Percentiles rank a stretch among this genome's conserved stretches.
Conservation (phyloP, 352 stramenopile genomes). For the Globisporangium yorkense region DNA sequence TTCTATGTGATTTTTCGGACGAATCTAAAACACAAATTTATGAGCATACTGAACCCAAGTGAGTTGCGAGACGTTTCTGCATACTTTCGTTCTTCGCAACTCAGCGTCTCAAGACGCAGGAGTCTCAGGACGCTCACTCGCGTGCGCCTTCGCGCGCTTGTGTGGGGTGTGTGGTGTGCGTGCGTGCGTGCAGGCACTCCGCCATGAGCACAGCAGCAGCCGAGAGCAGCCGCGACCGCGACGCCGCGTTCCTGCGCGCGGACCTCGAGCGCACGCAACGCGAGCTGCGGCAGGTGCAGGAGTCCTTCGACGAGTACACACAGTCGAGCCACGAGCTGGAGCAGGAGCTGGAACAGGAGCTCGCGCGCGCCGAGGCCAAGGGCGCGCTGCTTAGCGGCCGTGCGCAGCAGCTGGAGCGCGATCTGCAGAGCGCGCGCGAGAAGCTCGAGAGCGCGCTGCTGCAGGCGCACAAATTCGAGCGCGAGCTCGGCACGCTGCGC, state of each 20-base stretch:
- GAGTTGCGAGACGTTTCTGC: no score
- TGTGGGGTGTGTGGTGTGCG: no score
- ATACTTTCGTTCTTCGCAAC: no score
- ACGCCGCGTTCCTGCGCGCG: slow-evolving; percentile 25
- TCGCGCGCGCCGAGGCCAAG: slow-evolving; percentile 53
- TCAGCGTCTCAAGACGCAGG: no score
- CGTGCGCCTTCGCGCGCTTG: not conserved
- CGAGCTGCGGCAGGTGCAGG: slow-evolving; percentile 62
- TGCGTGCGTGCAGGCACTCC: not conserved
- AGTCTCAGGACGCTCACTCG: not conserved
- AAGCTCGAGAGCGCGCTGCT: slow-evolving; percentile 52
- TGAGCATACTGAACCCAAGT: no score
- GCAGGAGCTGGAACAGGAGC: slow-evolving; percentile 69
- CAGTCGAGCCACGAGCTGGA: slow-evolving; percentile 80
- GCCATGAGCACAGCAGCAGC: not conserved
- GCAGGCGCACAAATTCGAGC: slow-evolving; percentile 47
- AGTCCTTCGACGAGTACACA: slow-evolving; percentile 80
- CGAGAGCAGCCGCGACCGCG: slow-evolving; percentile 2
- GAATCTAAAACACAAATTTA: no score
- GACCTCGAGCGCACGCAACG: slow-evolving; percentile 49
- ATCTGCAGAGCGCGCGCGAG: slow-evolving; percentile 36
- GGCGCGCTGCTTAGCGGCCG: slow-evolving; percentile 35
- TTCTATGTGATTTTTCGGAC: not conserved
- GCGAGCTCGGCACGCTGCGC: slow-evolving; percentile 38
- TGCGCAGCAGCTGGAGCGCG: slow-evolving; percentile 44